Evolutionary conservation across 1,284 basidiomycete genomes (phyloP), one percentile per base, ranked within the genome.

Genomic region (Rhodotorula mucilaginosa): DNA sequence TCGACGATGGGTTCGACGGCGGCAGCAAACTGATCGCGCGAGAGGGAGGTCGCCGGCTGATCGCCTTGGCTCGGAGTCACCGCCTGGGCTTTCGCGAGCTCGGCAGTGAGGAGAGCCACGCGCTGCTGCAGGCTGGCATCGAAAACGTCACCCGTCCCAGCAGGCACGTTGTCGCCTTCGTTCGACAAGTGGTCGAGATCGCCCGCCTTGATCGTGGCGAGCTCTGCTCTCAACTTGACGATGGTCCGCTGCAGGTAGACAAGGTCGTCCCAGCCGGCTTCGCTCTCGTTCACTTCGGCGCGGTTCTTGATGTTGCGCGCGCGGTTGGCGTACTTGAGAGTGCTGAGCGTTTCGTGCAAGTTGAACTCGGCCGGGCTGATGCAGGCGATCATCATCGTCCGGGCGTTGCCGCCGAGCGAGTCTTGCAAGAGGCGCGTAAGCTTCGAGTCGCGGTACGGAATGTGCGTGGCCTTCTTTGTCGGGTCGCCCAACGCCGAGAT

Each of bases 331-430:
- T 99, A 99, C 82, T 98, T 97, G 79, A 99, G 87, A 12, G 96
- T 99, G 81, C 97, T 97, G 77, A 97, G 85, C 0, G 97, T 98
- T 82, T 99, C 96, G 74, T 86, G 89, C 7, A 91, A 87, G 81
- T 99, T 99, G 87, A 89, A 96, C 82, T 99, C 97, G 1, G 90
- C 90, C 18, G 95, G 91, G 75, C 93, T 96, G 72, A 98, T 90
- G 81, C 97, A 99, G 16, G 96, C 96, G 76, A 99, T 94, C 97
- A 99, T 99, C 74, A 97, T 89, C 4, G 97, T 99, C 79, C 97
- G 91, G 1, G 96, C 91, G 81, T 98, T 99, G 52, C 96, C 96
- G 61, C 96, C 96, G n/a, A 99, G 88, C 19, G 95, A 98, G 82
- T 98, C 95, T 88, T 98, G 95, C 21, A 98, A 85, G 70, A 88